Base-by-base conservation (phyloP, 2,329 filamentous ascomycete species). In the Cercospora zeae-maydis region DNA sequence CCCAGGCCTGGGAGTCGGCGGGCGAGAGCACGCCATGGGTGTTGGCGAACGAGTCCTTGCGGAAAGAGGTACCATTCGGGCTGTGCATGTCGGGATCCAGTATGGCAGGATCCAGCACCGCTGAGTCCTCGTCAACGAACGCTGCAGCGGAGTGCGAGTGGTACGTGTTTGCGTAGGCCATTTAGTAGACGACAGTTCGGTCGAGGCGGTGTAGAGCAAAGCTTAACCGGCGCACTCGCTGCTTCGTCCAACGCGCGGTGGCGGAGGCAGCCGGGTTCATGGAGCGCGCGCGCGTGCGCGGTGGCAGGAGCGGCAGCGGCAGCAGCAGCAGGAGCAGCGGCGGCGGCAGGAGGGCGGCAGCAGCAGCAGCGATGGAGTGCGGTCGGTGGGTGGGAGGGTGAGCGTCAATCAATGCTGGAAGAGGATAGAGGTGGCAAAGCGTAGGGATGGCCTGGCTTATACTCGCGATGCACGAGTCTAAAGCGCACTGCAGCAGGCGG, bases 21-120 rank as follows among this genome's bases (percentile, higher is more conserved):
- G 73, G 71, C 45, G 73, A 72, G 37, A 75, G 64, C 27, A 75
- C 70, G 45, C 72, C 72, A 57, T 70, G 68, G 64, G 67, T 72
- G 63, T 69, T 69, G 49, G 72, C 72, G 49, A 75, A 70, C 19
- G 73, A 75, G 63, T 72, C 72, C 62, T 72, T 75, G 64, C 74
- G 72, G 65, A 66, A 71, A 21, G 67, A 63, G 60, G 61, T 52
- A 57, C 59, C 59, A 61, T 58, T 59, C 33, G 66, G 72, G 59
- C 70, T 72, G 67, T 73, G 70, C 71, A 75, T 75, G 55, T 73
- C 72, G 57, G 71, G 61, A 58, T 73, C 72, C 63, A 73, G 62
- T 58, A 73, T 66, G 34, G 69, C 66, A 36, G 71, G 67, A 65
- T 73, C 70, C 58, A 73, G 63, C 58, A 72, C 66, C 27, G 67